Conservation (phyloP, 78 protist genomes). For the Anaeramoeba flamelloides region DNA sequence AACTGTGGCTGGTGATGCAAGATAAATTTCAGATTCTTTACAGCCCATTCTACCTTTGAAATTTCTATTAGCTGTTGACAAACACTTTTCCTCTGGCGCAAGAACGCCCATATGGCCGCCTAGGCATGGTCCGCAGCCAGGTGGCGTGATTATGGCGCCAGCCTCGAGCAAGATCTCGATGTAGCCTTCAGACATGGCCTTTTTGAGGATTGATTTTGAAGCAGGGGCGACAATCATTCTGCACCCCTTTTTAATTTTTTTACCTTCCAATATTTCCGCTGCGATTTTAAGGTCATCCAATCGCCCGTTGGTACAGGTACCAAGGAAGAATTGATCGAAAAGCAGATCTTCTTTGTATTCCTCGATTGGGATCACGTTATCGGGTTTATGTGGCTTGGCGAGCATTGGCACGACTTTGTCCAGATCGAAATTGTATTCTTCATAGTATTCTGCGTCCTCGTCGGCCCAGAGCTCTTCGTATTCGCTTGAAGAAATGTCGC, state of each 20-base stretch:
- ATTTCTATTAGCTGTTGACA: constrained; percentile 70
- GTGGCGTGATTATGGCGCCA: constrained; percentile 30
- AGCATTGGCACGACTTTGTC: constrained; percentile 33
- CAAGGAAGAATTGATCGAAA: constrained; percentile 27
- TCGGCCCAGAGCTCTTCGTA: too few species aligned
- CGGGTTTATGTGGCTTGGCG: constrained; percentile 13
- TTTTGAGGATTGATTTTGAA: not conserved
- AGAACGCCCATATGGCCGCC: not conserved
- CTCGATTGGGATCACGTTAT: not conserved
- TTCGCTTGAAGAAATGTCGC: not conserved
- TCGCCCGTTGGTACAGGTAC: constrained; percentile 44
- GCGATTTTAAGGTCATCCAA: constrained; percentile 37
- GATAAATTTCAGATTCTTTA: constrained; percentile 38
- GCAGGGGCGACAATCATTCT: not conserved
- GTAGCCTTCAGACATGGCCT: not conserved
- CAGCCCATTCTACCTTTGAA: constrained; percentile 65
- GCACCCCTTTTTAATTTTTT: not conserved
- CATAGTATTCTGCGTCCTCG: constrained; percentile 28
- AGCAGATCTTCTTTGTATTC: too few species aligned
- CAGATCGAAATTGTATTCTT: constrained; percentile 22
- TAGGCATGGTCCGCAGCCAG: constrained; percentile 7
- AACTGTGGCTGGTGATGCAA: constrained; percentile 68
- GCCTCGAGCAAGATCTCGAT: constrained; percentile 18
- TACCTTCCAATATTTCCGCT: constrained; percentile 37
- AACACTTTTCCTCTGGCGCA: constrained; percentile 19